phyloP scores from a whole-genome alignment of 2,329 filamentous ascomycete genomes.

The Fusarium newnesense region DNA sequence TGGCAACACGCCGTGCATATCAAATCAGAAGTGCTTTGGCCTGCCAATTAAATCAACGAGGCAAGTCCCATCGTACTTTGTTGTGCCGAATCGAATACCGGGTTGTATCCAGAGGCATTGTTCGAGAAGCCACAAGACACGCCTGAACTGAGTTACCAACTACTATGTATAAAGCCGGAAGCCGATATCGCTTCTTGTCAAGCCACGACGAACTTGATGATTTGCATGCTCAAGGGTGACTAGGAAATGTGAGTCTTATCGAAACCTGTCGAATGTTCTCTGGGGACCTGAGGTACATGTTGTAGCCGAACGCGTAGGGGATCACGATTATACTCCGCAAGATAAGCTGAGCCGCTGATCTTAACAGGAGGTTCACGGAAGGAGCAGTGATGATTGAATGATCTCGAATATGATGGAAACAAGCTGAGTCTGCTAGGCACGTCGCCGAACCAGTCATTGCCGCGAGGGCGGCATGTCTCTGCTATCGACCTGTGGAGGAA shows the following conservation, averaged over 20 bases:
- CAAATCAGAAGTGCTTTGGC: neutral
- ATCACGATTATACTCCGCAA: neutral
- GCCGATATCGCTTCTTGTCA: neutral
- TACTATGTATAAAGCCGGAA: neutral
- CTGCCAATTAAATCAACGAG: neutral
- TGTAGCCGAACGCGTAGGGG: neutral
- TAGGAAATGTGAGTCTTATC: neutral
- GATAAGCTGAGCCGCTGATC: conserved; percentile 9
- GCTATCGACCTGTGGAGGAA: neutral
- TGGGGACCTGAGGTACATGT: neutral
- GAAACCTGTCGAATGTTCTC: conserved; percentile 6
- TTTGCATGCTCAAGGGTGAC: neutral
- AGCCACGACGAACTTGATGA: neutral
- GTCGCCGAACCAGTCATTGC: neutral
- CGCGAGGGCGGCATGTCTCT: neutral
- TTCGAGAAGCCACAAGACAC: conserved; percentile 23
- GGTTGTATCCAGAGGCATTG: conserved; percentile 16
- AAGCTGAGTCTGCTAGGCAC: neutral
- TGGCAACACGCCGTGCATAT: conserved; percentile 3
- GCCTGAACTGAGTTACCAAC: neutral
- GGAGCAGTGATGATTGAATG: neutral
- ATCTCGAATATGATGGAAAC: neutral
- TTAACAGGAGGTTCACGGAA: neutral
- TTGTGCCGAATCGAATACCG: neutral
- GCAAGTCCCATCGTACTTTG: conserved; percentile 1